A percentile compares a stretch with the other conserved stretches of the same genome.
phyloP scores from a whole-genome alignment of 1,284 basidiomycete genomes.

The Boletellus deceptivus region DNA sequence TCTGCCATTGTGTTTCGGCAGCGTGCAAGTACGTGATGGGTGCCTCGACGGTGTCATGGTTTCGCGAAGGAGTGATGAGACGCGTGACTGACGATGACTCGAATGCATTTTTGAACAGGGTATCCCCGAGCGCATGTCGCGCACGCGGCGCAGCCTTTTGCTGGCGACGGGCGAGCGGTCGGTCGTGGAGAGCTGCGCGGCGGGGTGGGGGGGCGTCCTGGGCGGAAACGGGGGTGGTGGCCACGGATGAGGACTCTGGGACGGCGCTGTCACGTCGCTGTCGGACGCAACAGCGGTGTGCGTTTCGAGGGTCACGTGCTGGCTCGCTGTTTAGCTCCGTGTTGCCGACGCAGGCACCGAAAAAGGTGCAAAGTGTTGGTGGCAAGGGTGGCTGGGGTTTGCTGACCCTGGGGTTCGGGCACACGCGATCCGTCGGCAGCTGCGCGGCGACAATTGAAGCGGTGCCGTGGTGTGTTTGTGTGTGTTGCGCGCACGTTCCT shows the following conservation, averaged over 20 bases:
- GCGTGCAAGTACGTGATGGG: constrained; percentile 12
- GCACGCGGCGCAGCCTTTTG: constrained; percentile 39
- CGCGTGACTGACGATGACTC: background rate
- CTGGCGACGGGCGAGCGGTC: constrained; percentile 42
- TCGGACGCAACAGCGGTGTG: too few species aligned
- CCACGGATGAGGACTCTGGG: too few species aligned
- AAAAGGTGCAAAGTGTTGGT: constrained; percentile 20
- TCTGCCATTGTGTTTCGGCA: constrained; percentile 16
- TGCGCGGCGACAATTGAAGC: constrained; percentile 13
- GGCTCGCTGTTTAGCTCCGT: constrained; percentile 20
- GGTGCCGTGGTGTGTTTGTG: constrained; percentile 29
- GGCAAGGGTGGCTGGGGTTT: background rate
- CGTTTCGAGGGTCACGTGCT: too few species aligned
- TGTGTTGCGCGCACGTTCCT: constrained; percentile 21
- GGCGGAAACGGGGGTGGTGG: too few species aligned
- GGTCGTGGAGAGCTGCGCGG: constrained; percentile 44
- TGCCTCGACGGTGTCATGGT: constrained; percentile 5
- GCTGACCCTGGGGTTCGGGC: background rate
- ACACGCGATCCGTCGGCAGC: constrained; percentile 10
- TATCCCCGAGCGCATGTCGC: constrained; percentile 25
- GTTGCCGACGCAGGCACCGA: constrained; percentile 26
- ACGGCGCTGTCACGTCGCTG: too few species aligned
- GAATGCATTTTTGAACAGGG: constrained; percentile 10
- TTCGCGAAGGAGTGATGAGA: background rate
- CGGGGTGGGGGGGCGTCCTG: constrained; percentile 34